phyloP scores from a whole-genome alignment of 805 yeast genomes.

The Maudiozyma pseudohumilis region DNA sequence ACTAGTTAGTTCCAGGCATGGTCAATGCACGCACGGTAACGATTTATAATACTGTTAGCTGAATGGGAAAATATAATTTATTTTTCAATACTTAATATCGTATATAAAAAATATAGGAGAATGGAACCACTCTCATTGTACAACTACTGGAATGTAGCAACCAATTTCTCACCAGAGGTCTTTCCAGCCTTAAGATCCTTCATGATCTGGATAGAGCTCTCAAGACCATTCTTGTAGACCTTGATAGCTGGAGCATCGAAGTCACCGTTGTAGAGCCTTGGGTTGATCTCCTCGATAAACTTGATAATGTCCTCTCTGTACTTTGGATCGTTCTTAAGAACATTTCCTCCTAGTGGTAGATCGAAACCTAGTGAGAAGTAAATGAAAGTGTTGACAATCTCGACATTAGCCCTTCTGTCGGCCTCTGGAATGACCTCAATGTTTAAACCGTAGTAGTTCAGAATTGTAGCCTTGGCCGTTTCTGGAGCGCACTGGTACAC shows the following conservation, averaged over 20 bases:
- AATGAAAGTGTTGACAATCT: constrained; percentile 29
- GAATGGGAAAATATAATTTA: not conserved
- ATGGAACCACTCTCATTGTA: not conserved
- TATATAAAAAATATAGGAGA: not conserved
- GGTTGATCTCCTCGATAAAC: constrained; percentile 15
- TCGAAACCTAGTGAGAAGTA: constrained; percentile 33
- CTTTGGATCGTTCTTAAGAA: constrained; percentile 20
- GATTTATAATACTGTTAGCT: not conserved
- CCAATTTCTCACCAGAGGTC: constrained; percentile 24
- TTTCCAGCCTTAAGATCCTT: constrained; percentile 17
- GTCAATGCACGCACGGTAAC: not conserved
- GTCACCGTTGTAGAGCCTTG: constrained; percentile 13
- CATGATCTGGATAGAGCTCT: constrained; percentile 15
- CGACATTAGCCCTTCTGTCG: constrained; percentile 29
- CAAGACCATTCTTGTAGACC: constrained; percentile 24
- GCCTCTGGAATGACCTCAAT: constrained; percentile 21
- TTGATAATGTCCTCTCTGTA: constrained; percentile 23
- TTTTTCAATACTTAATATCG: not conserved
- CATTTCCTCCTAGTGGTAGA: constrained; percentile 23
- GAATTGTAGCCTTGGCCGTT: constrained; percentile 27
- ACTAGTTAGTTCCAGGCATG: not conserved
- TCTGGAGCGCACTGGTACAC: constrained; percentile 30
- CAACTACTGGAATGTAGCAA: constrained; percentile 10
- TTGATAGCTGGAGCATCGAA: constrained; percentile 26
- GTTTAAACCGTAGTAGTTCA: constrained; percentile 26